phyloP scores from a whole-genome alignment of 805 yeast species.

The Cyberlindnera saturnus region DNA sequence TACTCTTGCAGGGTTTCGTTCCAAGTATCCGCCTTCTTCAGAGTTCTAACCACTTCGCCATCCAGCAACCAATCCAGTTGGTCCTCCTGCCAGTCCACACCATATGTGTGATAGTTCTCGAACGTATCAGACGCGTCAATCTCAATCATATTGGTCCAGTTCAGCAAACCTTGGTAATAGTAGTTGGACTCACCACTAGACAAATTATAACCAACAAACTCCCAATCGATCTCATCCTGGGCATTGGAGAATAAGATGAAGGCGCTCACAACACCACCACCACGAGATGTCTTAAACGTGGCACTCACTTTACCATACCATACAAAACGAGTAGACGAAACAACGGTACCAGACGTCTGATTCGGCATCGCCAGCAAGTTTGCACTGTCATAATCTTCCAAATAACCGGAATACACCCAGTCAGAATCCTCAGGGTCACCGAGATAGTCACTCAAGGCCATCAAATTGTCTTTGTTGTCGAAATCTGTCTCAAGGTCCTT shows the following conservation, averaged over 20 bases:
- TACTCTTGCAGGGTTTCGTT: constrained; percentile 55
- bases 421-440: constrained; percentile 66
- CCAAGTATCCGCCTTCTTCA: constrained; percentile 53
- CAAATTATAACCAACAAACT: constrained; percentile 74
- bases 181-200: constrained; percentile 68
- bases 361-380: constrained; percentile 75
- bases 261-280: constrained; percentile 80
- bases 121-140: constrained; percentile 46
- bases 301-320: constrained; percentile 86
- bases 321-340: constrained; percentile 71
- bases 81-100: constrained; percentile 79
- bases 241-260: constrained; percentile 76
- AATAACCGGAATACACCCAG: constrained; percentile 63
- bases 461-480: constrained; percentile 25
- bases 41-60: constrained; percentile 59
- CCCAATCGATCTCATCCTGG: constrained; percentile 88
- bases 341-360: constrained; percentile 61
- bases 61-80: constrained; percentile 65
- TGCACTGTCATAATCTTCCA: constrained; percentile 48
- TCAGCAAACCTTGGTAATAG: constrained; percentile 68
- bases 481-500: constrained; percentile 39
- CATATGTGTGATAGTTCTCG: constrained; percentile 66
- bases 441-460: constrained; percentile 27
- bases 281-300: constrained; percentile 65
- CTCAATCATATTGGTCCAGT: constrained; percentile 55